Conservation (phyloP, 495 filamentous ascomycete genomes). For the Tuber melanosporum region DNA sequence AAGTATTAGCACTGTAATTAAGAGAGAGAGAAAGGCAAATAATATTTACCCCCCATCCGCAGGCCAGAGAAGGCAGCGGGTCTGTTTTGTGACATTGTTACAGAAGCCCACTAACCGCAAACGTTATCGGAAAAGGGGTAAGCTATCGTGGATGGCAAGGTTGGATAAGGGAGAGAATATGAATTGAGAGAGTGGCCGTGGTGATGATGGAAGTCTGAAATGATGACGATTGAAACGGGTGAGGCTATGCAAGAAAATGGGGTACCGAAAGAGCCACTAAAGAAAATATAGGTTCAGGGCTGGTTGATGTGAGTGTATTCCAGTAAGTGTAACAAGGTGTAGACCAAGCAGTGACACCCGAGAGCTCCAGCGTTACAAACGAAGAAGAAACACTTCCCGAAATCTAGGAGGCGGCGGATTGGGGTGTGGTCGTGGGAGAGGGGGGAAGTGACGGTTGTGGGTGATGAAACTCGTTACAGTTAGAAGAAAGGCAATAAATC, state of each 20-base stretch:
- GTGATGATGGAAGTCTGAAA: slow-evolving; percentile 19
- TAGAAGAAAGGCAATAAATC: slow-evolving; percentile 5
- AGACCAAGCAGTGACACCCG: slow-evolving; percentile 22
- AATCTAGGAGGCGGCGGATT: slow-evolving; percentile 27
- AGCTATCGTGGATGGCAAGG: slow-evolving; percentile 4
- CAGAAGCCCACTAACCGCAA: slow-evolving; percentile 32
- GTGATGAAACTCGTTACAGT: slow-evolving; percentile 22
- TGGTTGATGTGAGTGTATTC: slow-evolving; percentile 17
- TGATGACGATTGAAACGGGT: slow-evolving; percentile 22
- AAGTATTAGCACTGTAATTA: slow-evolving; percentile 32
- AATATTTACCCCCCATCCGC: slow-evolving; percentile 71
- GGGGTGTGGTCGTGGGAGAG: slow-evolving; percentile 9
- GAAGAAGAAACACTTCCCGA: slow-evolving; percentile 19
- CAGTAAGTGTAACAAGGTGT: slow-evolving; percentile 24
- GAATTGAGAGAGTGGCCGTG: slow-evolving; percentile 27
- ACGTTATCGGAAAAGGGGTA: slow-evolving; percentile 26
- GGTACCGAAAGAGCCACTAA: slow-evolving; percentile 28
- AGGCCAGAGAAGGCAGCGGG: slow-evolving; percentile 67
- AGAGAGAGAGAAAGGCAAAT: slow-evolving; percentile 10
- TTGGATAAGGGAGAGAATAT: slow-evolving; percentile 22
- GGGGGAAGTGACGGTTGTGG: slow-evolving; percentile 16
- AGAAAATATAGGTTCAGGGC: slow-evolving; percentile 27
- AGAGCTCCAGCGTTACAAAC: slow-evolving; percentile 25
- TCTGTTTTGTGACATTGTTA: slow-evolving; percentile 47
- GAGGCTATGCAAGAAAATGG: slow-evolving; percentile 25